phyloP scores from a whole-genome alignment of 208 protist genomes.

The Lotmaria passim region DNA sequence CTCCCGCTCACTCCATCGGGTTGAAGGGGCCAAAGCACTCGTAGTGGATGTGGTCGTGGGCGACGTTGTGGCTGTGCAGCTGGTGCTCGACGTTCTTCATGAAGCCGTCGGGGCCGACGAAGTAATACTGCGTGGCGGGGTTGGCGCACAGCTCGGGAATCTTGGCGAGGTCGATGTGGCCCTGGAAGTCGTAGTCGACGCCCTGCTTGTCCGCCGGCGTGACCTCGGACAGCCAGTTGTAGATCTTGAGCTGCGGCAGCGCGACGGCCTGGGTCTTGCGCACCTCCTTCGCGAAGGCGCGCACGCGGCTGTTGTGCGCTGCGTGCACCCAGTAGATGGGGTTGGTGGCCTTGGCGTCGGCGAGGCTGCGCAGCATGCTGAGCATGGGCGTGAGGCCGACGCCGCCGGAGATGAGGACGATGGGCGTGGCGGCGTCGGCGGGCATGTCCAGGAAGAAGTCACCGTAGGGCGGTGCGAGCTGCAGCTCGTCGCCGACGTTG shows the following conservation, averaged over 20 bases:
- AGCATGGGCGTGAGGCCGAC: slow-evolving; percentile 44
- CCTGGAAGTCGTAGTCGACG: slow-evolving; percentile 40
- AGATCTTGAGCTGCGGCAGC: slow-evolving; percentile 36
- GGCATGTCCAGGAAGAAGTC: slow-evolving; percentile 43
- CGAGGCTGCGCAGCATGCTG: slow-evolving; percentile 44
- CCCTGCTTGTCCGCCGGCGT: slow-evolving; percentile 28
- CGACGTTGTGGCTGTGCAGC: slow-evolving; percentile 23
- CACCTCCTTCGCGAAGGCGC: slow-evolving; percentile 35
- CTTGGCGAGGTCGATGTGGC: slow-evolving; percentile 37
- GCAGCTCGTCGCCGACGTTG: slow-evolving; percentile 40
- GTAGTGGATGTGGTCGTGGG: slow-evolving; percentile 32
- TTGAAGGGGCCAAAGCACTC: slow-evolving; percentile 54
- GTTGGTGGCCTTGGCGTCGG: slow-evolving; percentile 20
- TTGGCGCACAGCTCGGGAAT: slow-evolving; percentile 24
- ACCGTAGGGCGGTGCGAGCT: slow-evolving; percentile 45
- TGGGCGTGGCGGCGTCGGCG: slow-evolving; percentile 15
- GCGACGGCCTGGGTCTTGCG: slow-evolving; percentile 14
- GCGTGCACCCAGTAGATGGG: slow-evolving; percentile 45
- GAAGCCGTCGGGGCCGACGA: slow-evolving; percentile 40
- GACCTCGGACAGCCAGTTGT: slow-evolving; percentile 36
- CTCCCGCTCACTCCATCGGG: not conserved
- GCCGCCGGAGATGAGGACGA: slow-evolving; percentile 43
- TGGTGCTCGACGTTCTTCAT: slow-evolving; percentile 30
- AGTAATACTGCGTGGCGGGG: slow-evolving; percentile 36
- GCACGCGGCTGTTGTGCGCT: slow-evolving; percentile 31